Percentiles rank a stretch among this genome's conserved stretches.
Conservation (phyloP, 2,329 filamentous ascomycete genomes). For the Beauveria australis region DNA sequence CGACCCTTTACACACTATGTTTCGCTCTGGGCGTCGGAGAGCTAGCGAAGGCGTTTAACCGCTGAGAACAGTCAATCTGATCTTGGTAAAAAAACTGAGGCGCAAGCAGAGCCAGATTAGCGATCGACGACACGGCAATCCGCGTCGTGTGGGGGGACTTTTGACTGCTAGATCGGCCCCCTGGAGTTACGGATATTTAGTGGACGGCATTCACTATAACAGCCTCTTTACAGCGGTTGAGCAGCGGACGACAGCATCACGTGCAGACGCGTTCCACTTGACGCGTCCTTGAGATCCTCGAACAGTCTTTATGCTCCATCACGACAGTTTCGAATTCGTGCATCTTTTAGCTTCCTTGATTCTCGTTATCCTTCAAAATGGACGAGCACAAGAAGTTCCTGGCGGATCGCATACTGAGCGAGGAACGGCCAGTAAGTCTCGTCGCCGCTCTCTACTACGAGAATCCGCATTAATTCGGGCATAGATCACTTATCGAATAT, state of each 20-base stretch:
- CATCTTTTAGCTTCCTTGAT: neutral
- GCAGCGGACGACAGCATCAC: neutral
- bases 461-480: neutral
- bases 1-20: neutral
- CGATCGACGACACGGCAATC: neutral
- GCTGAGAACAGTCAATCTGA: neutral
- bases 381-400: constrained; percentile 64
- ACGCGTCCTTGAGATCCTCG: neutral
- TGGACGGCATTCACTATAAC: neutral
- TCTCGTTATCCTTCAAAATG: constrained; percentile 27
- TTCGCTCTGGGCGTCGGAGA: neutral
- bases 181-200: neutral
- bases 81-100: neutral
- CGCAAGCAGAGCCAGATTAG: neutral
- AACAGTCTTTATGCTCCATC: neutral
- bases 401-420: constrained; percentile 66
- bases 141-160: constrained; percentile 6
- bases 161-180: neutral
- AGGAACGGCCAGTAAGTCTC: constrained; percentile 58
- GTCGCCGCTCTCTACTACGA: neutral
- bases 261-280: constrained; percentile 9
- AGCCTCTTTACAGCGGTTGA: neutral
- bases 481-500: constrained; percentile 77
- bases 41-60: neutral
- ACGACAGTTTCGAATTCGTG: neutral